These are phyloP conservation scores for Jaminaea rosea DNA, from an alignment of 1,284 basidiomycete species.

Conservation along the genomic window DNA sequence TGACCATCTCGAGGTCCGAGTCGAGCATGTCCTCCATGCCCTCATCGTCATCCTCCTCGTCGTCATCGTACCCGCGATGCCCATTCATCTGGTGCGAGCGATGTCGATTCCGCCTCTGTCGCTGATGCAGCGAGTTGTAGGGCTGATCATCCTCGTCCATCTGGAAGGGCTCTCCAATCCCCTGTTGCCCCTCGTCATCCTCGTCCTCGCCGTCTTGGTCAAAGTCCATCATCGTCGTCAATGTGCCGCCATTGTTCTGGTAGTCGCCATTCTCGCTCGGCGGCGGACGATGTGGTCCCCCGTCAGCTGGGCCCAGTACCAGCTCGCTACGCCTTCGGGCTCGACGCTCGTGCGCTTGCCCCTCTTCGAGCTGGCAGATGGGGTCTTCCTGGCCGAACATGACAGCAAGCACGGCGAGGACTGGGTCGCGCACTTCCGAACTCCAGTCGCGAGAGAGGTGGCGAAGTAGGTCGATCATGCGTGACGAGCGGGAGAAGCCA, in stretches of 20 bases:
- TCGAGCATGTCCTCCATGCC: slow-evolving; percentile 11
- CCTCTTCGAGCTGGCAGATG: background rate
- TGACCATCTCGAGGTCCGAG: slow-evolving; percentile 17
- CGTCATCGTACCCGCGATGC: background rate
- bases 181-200: background rate
- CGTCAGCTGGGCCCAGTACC: slow-evolving; percentile 39
- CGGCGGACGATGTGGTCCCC: slow-evolving; percentile 10
- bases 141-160: slow-evolving; percentile 17
- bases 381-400: background rate
- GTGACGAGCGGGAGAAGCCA: slow-evolving; percentile 18
- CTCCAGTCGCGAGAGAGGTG: slow-evolving; percentile 25
- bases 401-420: slow-evolving; percentile 17
- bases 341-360: background rate
- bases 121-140: background rate
- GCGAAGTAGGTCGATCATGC: slow-evolving; percentile 26
- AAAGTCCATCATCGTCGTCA: background rate
- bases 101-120: background rate
- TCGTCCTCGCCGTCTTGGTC: background rate
- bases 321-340: slow-evolving; percentile 11
- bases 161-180: slow-evolving; percentile 5
- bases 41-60: slow-evolving; percentile 1
- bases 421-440: slow-evolving; percentile 27
- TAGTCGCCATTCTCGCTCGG: background rate
- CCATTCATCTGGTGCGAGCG: background rate
- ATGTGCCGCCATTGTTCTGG: background rate